phyloP scores from a whole-genome alignment of 2,329 filamentous ascomycete genomes.

The Aspergillus ibericus region DNA sequence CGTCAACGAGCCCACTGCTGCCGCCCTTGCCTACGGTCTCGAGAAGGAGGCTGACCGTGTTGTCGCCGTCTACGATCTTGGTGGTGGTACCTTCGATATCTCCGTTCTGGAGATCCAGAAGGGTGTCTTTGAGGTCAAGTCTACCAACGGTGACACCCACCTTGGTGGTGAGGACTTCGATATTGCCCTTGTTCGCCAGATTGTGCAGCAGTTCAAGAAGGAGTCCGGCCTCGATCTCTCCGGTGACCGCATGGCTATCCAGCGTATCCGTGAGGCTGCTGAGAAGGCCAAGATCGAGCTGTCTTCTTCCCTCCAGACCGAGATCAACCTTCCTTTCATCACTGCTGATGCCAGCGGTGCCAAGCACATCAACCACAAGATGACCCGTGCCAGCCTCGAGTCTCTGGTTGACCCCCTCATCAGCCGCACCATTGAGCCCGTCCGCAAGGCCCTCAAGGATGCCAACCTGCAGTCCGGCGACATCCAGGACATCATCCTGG shows the following conservation, averaged over 20 bases:
- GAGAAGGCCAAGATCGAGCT: conserved; percentile 99
- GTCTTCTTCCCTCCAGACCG: conserved; percentile 90
- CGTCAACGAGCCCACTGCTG: conserved; percentile 96
- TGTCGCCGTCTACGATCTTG: conserved; percentile 95
- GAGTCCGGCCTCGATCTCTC: conserved; percentile 89
- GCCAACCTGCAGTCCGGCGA: conserved; percentile 87
- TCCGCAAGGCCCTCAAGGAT: conserved; percentile 96
- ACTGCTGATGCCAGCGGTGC: conserved; percentile 92
- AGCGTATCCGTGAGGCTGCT: conserved; percentile 96
- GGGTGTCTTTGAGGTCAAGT: conserved; percentile 98
- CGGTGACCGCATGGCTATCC: conserved; percentile 93
- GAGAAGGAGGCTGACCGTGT: conserved; percentile 90
- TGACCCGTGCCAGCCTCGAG: conserved; percentile 90
- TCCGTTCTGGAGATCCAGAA: conserved; percentile 96
- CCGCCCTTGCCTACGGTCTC: conserved; percentile 90
- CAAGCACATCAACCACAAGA: conserved; percentile 97
- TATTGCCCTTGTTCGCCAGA: conserved; percentile 87
- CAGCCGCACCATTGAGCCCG: conserved; percentile 80
- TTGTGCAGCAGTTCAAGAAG: conserved; percentile 96
- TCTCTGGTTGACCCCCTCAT: conserved; percentile 88
- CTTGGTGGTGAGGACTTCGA: conserved; percentile 98
- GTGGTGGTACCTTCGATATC: conserved; percentile 99
- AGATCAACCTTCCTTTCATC: conserved; percentile 99
- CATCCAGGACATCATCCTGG: conserved; percentile 95
- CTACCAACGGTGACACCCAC: conserved; percentile 97